Percentiles rank a stretch among this genome's conserved stretches.
These are phyloP conservation scores for Micractinium sp. DNA, from an alignment of 139 green algal species.

Conservation along the genomic window DNA sequence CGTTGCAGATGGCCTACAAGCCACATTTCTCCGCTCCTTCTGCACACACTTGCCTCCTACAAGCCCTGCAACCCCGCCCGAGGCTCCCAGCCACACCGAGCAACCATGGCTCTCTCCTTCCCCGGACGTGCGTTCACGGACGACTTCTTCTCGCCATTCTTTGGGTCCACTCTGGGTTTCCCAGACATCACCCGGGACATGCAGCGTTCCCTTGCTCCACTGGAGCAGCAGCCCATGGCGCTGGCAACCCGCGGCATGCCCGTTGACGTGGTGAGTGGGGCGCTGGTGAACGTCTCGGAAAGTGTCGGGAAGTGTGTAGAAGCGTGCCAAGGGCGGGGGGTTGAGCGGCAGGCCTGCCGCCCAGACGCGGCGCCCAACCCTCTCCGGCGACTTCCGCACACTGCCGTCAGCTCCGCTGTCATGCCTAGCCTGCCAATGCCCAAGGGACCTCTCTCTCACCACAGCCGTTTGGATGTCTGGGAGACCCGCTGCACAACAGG, in stretches of 20 bases:
- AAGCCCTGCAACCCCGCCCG: too few relatives aligned
- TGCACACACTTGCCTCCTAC: too few relatives aligned
- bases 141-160: constrained; percentile 34
- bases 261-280: constrained; percentile 37
- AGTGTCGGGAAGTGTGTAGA: not conserved
- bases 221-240: not conserved
- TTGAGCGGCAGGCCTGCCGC: not conserved
- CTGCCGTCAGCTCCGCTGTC: not conserved
- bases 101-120: constrained; percentile 12
- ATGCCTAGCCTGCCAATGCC: too few relatives aligned
- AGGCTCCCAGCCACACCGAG: not conserved
- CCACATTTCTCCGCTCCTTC: too few relatives aligned
- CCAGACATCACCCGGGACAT: constrained; percentile 14
- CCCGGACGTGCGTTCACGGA: constrained; percentile 1
- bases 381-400: not conserved
- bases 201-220: not conserved
- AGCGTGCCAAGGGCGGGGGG: too few relatives aligned
- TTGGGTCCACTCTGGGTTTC: not conserved
- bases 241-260: constrained; percentile 30
- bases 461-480: not conserved
- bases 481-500: not conserved
- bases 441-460: not conserved
- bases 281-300: not conserved
- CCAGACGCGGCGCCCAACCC: not conserved
- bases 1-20: too few relatives aligned